Conservation (phyloP, 2,329 filamentous ascomycete genomes). For the Cladosporium sp. region DNA sequence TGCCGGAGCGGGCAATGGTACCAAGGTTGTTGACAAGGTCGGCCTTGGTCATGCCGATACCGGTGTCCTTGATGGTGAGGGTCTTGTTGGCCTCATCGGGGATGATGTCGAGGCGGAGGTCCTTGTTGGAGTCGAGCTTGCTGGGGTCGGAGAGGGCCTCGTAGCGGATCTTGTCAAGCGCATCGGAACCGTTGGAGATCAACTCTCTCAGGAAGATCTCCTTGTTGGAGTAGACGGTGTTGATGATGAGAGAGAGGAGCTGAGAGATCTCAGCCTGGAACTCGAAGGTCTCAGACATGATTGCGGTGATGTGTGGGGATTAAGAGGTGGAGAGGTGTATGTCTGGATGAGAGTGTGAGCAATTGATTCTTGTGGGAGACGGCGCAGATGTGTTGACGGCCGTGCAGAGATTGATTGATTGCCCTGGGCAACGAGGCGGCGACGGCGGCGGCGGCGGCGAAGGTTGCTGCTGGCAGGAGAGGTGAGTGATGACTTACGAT, state of each 20-base stretch:
- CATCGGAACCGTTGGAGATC: conserved; percentile 98
- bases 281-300: conserved; percentile 97
- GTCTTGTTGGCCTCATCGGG: conserved; percentile 97
- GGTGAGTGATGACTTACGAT: conserved; percentile 2
- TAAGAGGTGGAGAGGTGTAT: conserved; percentile 1
- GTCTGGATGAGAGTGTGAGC: conserved; percentile 9
- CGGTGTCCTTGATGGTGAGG: conserved; percentile 91
- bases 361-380: neutral
- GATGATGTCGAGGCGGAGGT: conserved; percentile 98
- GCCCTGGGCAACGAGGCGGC: conserved; percentile 9
- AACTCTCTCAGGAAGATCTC: conserved; percentile 99
- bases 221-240: conserved; percentile 99
- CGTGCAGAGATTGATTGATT: conserved; percentile 9
- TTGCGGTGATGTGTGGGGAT: conserved; percentile 33
- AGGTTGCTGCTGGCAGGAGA: neutral
- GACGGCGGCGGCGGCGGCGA: neutral
- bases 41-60: conserved; percentile 99
- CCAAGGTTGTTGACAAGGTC: conserved; percentile 99
- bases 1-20: conserved; percentile 97
- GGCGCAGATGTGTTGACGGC: neutral
- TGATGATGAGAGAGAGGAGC: conserved; percentile 99
- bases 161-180: conserved; percentile 99
- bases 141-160: conserved; percentile 93
- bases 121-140: conserved; percentile 97
- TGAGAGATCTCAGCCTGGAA: conserved; percentile 99